Conservation (phyloP, 2,329 filamentous ascomycete species). For the Nakataea oryzae region DNA sequence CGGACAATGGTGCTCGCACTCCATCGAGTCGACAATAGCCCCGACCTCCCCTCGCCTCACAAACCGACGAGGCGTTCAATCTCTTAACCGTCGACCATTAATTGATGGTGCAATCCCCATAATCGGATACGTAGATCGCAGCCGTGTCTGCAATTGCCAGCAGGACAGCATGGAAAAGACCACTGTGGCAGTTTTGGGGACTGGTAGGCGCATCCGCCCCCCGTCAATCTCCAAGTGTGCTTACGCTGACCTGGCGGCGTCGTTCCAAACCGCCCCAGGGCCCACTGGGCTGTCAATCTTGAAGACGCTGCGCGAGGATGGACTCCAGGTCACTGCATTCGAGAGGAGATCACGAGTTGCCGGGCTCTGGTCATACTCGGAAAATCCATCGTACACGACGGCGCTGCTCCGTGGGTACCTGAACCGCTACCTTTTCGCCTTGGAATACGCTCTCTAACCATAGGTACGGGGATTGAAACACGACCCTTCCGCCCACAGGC, state of each 20-base stretch:
- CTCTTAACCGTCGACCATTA: neutral
- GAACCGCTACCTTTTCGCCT: neutral
- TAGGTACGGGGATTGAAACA: neutral
- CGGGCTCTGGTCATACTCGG: conserved; percentile 31
- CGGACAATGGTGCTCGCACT: too few relatives aligned
- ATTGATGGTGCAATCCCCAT: neutral
- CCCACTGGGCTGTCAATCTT: conserved; percentile 19
- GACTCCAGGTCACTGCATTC: conserved; percentile 27
- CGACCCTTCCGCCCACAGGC: conserved; percentile 7
- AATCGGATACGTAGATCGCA: neutral
- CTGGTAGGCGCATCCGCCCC: neutral
- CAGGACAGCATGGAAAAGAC: neutral
- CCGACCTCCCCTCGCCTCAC: too few relatives aligned
- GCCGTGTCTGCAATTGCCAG: too few relatives aligned
- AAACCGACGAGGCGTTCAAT: too few relatives aligned
- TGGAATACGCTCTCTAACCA: neutral
- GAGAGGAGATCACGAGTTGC: conserved; percentile 27
- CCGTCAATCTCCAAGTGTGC: neutral
- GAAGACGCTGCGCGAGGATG: conserved; percentile 31
- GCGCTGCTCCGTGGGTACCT: conserved; percentile 19
- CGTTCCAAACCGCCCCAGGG: conserved; percentile 9
- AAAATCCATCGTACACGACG: conserved; percentile 22
- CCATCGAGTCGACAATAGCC: too few relatives aligned
- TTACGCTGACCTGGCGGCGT: neutral
- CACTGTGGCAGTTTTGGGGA: conserved; percentile 3